phyloP scores from a whole-genome alignment of 2,329 filamentous ascomycete species.

The Trichothecium roseum region DNA sequence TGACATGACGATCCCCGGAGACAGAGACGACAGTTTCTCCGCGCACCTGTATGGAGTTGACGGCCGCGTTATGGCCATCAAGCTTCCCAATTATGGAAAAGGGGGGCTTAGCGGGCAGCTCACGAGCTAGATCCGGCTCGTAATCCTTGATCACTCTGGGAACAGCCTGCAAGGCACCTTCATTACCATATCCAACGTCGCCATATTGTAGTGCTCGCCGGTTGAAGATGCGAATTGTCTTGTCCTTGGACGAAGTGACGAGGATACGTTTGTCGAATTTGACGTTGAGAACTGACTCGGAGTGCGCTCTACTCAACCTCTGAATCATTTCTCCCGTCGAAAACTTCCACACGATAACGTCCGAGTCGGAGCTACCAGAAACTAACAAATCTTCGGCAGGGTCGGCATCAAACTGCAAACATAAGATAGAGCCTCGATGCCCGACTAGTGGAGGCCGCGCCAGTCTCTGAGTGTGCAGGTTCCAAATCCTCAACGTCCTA shows the following conservation, averaged over 20 bases:
- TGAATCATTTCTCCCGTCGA: constrained; percentile 80
- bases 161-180: constrained; percentile 9
- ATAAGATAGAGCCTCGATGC: constrained; percentile 81
- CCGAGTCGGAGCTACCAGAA: constrained; percentile 86
- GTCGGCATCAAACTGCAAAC: constrained; percentile 86
- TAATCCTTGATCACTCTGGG: constrained; percentile 40
- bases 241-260: constrained; percentile 96
- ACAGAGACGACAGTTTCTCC: constrained; percentile 85
- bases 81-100: constrained; percentile 72
- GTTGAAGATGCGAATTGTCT: constrained; percentile 94
- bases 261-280: constrained; percentile 85
- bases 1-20: constrained; percentile 87
- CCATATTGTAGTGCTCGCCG: constrained; percentile 55
- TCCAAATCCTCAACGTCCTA: constrained; percentile 80
- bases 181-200: constrained; percentile 42
- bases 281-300: constrained; percentile 87
- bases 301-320: constrained; percentile 65
- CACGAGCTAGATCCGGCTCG: constrained; percentile 32
- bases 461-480: constrained; percentile 72
- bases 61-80: constrained; percentile 78
- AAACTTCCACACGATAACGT: constrained; percentile 86
- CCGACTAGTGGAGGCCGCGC: constrained; percentile 61
- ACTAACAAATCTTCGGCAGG: constrained; percentile 87
- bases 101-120: constrained; percentile 45
- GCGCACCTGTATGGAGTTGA: constrained; percentile 90